Evolutionary conservation across 495 filamentous ascomycete species (phyloP).

Genomic region (Hypoxylon subgilvum): DNA sequence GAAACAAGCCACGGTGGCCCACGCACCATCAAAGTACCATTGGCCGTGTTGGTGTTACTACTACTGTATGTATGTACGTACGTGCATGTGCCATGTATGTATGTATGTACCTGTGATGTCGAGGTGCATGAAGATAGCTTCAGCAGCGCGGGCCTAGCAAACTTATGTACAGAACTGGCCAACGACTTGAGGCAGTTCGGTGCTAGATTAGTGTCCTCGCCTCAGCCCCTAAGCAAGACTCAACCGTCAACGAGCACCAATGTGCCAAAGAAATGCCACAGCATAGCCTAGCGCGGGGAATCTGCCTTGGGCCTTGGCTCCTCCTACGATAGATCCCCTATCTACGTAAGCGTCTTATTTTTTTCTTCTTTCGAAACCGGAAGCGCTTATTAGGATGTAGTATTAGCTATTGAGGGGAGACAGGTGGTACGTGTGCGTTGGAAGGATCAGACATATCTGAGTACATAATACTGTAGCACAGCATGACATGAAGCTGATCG

Average conservation of each 20-base stretch:
- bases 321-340: background rate
- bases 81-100: background rate
- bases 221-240: background rate
- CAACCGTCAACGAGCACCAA: conserved; percentile 1
- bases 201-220: conserved; percentile 7
- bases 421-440: conserved; percentile 13
- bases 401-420: too few relatives aligned
- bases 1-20: conserved; percentile 38
- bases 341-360: too few relatives aligned
- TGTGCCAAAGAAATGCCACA: conserved; percentile 2
- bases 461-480: conserved; percentile 18
- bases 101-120: conserved; percentile 34
- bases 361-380: too few relatives aligned
- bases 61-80: too few relatives aligned
- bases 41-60: too few relatives aligned
- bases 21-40: too few relatives aligned
- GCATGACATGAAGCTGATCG: conserved; percentile 22
- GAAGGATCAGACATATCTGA: conserved; percentile 32
- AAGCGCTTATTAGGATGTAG: too few relatives aligned
- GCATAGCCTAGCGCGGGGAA: background rate
- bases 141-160: conserved; percentile 16
- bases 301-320: background rate
- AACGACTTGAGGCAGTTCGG: conserved; percentile 14
- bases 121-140: conserved; percentile 35
- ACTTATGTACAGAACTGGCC: conserved; percentile 1